Conservation (phyloP, 2,329 filamentous ascomycete genomes). For the Microdochium bolleyi region DNA sequence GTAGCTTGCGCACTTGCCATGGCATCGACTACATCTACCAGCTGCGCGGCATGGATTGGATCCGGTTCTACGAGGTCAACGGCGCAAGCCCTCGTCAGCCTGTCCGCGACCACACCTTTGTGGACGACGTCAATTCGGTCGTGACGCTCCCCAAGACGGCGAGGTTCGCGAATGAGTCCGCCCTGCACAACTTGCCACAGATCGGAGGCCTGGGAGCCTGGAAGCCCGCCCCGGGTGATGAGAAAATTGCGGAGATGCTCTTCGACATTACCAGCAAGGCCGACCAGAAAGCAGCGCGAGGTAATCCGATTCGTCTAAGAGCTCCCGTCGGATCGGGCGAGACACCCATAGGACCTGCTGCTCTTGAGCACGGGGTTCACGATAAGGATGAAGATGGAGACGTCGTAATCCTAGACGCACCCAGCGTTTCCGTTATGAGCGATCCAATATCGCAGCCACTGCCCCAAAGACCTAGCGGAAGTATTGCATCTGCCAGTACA, state of each 20-base stretch:
- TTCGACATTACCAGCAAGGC: conserved; percentile 9
- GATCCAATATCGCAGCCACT: neutral
- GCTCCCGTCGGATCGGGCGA: neutral
- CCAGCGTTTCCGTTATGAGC: neutral
- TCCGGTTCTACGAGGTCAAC: conserved; percentile 32
- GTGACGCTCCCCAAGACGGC: conserved; percentile 13
- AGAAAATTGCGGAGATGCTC: conserved; percentile 10
- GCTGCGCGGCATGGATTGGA: conserved; percentile 30
- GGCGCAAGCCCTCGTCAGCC: conserved; percentile 1
- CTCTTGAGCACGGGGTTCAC: neutral
- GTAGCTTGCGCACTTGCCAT: conserved; percentile 31
- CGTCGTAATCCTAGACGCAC: neutral
- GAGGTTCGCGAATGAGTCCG: conserved; percentile 4
- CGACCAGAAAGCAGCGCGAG: neutral
- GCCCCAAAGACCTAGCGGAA: neutral
- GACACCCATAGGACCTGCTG: neutral
- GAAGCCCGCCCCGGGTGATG: conserved; percentile 8
- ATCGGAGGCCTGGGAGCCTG: conserved; percentile 8
- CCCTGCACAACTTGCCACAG: conserved; percentile 13
- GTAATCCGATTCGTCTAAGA: neutral
- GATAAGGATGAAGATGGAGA: neutral
- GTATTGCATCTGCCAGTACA: neutral
- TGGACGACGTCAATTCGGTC: conserved; percentile 19
- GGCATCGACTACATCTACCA: conserved; percentile 33
- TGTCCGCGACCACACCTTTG: conserved; percentile 23